Conservation (phyloP, 768 basidiomycete genomes). For the Pleurotus djamor region DNA sequence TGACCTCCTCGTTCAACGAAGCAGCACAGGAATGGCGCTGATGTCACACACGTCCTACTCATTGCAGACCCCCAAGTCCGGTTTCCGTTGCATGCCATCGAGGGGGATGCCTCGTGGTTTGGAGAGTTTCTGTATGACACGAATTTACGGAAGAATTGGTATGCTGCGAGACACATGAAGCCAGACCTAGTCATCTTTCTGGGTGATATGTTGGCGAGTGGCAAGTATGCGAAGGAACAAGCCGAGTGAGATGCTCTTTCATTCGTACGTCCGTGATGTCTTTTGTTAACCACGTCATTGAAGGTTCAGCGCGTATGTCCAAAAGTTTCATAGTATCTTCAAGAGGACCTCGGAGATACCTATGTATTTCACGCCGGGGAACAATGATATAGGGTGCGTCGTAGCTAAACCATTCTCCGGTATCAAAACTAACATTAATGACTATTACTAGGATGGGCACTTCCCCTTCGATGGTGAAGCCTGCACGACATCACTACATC, state of each 20-base stretch:
- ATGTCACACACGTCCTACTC: conserved; percentile 57
- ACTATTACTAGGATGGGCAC: conserved; percentile 46
- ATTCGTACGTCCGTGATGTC: background rate
- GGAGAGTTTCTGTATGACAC: conserved; percentile 46
- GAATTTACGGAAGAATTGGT: conserved; percentile 73
- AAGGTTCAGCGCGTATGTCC: conserved; percentile 61
- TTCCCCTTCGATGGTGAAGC: conserved; percentile 45
- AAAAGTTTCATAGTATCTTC: conserved; percentile 66
- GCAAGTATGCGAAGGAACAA: conserved; percentile 49
- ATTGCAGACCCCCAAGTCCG: conserved; percentile 69
- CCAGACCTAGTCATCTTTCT: conserved; percentile 72
- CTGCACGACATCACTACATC: conserved; percentile 57
- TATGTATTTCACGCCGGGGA: conserved; percentile 71
- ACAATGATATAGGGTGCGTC: conserved; percentile 71
- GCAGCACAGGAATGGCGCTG: too few species aligned
- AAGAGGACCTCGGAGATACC: conserved; percentile 31
- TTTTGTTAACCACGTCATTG: background rate
- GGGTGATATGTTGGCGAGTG: conserved; percentile 74
- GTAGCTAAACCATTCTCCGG: background rate
- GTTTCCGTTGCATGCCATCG: conserved; percentile 30
- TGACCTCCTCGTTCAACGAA: too few species aligned
- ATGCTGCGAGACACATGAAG: conserved; percentile 49
- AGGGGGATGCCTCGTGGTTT: background rate
- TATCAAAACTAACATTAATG: background rate
- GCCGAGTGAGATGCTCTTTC: conserved; percentile 33